Conservation (phyloP, 2,329 filamentous ascomycete species). For the Myrmaecium sp. region DNA sequence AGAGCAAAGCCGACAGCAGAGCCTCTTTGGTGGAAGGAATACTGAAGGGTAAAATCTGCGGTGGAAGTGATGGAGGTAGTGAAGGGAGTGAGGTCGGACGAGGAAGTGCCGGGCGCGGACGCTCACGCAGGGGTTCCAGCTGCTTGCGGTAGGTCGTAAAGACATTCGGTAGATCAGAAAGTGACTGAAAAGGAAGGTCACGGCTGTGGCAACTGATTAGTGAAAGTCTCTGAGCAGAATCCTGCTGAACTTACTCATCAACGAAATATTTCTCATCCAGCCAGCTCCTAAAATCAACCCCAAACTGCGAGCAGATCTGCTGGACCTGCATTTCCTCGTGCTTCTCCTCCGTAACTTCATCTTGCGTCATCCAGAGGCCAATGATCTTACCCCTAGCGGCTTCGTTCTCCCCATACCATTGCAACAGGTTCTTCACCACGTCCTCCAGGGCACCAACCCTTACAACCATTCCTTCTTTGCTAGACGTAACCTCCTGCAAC, state of each 20-base stretch:
- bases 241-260: conserved; percentile 47
- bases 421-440: conserved; percentile 41
- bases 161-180: conserved; percentile 50
- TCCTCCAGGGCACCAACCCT: conserved; percentile 45
- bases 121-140: conserved; percentile 51
- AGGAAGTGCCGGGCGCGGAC: conserved; percentile 41
- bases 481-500: conserved; percentile 42
- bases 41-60: conserved; percentile 44
- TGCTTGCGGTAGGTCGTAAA: conserved; percentile 61
- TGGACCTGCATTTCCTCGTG: conserved; percentile 43
- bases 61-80: conserved; percentile 38
- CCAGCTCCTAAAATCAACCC: conserved; percentile 47
- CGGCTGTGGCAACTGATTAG: conserved; percentile 30
- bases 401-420: conserved; percentile 19
- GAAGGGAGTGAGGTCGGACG: conserved; percentile 40
- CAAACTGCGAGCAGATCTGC: conserved; percentile 33
- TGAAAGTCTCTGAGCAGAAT: background rate
- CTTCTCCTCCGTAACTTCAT: conserved; percentile 53
- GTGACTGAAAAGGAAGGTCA: conserved; percentile 42
- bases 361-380: conserved; percentile 57
- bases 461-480: conserved; percentile 36
- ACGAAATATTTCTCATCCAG: conserved; percentile 63
- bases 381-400: conserved; percentile 30
- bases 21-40: conserved; percentile 40
- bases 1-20: conserved; percentile 36